Conservation (phyloP, 2,329 filamentous ascomycete species). For the Phialophora expanda region DNA sequence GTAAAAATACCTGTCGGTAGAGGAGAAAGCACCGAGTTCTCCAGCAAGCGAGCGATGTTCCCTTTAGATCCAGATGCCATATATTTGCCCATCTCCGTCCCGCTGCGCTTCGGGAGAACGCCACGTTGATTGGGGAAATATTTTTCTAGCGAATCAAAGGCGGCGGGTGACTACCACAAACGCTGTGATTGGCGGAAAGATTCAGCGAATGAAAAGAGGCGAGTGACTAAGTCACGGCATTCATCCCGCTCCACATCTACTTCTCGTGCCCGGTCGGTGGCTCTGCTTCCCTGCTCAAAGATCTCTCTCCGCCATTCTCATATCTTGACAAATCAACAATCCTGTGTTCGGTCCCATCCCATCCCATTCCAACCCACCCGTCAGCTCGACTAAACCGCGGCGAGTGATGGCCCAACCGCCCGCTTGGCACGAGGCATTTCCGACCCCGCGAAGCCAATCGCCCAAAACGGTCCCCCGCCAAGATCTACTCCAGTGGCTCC, state of each 20-base stretch:
- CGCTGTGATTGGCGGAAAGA: neutral
- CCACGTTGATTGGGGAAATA: neutral
- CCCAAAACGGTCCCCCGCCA: constrained; percentile 42
- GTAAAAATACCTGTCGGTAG: neutral
- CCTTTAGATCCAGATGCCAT: neutral
- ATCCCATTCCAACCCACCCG: too few relatives aligned
- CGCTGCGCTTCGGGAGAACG: neutral
- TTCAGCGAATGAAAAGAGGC: neutral
- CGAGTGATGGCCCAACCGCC: constrained; percentile 13
- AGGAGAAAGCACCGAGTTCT: neutral
- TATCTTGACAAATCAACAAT: neutral
- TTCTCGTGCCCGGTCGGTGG: too few relatives aligned
- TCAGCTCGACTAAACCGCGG: neutral
- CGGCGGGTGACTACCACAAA: constrained; percentile 24
- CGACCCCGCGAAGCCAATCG: constrained; percentile 27
- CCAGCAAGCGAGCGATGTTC: neutral
- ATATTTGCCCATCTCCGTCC: neutral
- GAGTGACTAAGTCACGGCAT: neutral
- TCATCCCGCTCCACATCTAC: neutral
- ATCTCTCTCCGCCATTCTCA: too few relatives aligned
- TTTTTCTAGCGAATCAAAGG: constrained; percentile 22
- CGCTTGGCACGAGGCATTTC: constrained; percentile 31
- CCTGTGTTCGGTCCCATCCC: too few relatives aligned
- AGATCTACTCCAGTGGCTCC: constrained; percentile 48
- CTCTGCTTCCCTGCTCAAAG: too few relatives aligned